Evolutionary conservation across 495 filamentous ascomycete genomes (phyloP).

Genomic region (Sordaria brevicollis): DNA sequence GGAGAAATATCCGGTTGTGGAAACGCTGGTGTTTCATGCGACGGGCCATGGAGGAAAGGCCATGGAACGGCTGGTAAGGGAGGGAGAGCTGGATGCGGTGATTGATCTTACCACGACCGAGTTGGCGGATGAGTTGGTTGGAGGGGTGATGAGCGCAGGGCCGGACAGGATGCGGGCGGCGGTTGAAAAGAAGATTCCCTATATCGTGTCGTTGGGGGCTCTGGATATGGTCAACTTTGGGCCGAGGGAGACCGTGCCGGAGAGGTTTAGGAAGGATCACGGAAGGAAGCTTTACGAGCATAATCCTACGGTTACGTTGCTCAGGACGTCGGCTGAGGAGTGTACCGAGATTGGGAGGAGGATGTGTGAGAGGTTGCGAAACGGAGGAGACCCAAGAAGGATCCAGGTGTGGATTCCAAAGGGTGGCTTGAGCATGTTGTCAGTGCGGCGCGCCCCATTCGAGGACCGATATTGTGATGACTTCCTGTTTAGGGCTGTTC

Average conservation of each 20-base stretch:
- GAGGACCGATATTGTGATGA: constrained; percentile 25
- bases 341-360: constrained; percentile 38
- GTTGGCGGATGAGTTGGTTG: constrained; percentile 50
- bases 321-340: constrained; percentile 49
- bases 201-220: constrained; percentile 53
- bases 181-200: constrained; percentile 43
- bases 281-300: constrained; percentile 47
- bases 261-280: constrained; percentile 18
- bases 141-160: constrained; percentile 51
- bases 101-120: constrained; percentile 63
- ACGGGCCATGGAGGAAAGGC: constrained; percentile 56
- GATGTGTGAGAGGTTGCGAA: constrained; percentile 42
- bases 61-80: constrained; percentile 52
- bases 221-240: constrained; percentile 66
- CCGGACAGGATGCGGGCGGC: constrained; percentile 42
- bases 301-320: constrained; percentile 54
- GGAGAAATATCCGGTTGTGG: constrained; percentile 21
- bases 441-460: constrained; percentile 22
- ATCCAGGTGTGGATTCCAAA: constrained; percentile 48
- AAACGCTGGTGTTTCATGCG: constrained; percentile 58
- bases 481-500: constrained; percentile 34
- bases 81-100: constrained; percentile 47
- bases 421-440: constrained; percentile 35
- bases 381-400: constrained; percentile 19
- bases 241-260: constrained; percentile 41